Percentiles rank a stretch among this genome's conserved stretches.
Evolutionary conservation across 2,329 filamentous ascomycete species (phyloP).

Genomic region (Curvularia hawaiiensis): DNA sequence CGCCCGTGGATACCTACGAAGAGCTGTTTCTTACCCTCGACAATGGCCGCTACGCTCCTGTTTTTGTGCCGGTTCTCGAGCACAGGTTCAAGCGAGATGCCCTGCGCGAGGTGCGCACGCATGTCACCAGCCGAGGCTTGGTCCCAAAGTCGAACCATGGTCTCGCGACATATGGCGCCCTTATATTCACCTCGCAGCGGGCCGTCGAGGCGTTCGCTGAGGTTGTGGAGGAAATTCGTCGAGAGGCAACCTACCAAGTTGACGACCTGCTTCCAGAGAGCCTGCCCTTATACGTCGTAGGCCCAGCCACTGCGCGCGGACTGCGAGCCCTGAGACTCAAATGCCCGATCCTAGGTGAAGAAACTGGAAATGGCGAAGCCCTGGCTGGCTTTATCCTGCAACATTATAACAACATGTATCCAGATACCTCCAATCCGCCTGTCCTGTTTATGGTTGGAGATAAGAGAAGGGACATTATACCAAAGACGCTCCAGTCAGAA

Average conservation of each 20-base stretch:
- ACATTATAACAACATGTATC: slow-evolving; percentile 66
- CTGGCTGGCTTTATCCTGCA: slow-evolving; percentile 78
- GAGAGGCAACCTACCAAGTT: slow-evolving; percentile 31
- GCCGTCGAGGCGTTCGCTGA: slow-evolving; percentile 78
- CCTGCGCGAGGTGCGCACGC: slow-evolving; percentile 57
- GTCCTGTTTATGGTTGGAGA: slow-evolving; percentile 91
- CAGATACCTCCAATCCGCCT: slow-evolving; percentile 57
- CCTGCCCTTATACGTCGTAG: slow-evolving; percentile 77
- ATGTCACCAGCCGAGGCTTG: slow-evolving; percentile 56
- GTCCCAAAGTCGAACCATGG: slow-evolving; percentile 23
- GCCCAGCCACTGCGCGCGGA: slow-evolving; percentile 78
- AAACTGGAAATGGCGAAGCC: slow-evolving; percentile 83
- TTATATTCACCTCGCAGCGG: slow-evolving; percentile 83
- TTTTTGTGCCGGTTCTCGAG: slow-evolving; percentile 78
- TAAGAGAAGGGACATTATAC: slow-evolving; percentile 87
- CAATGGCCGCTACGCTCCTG: slow-evolving; percentile 61
- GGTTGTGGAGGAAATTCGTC: slow-evolving; percentile 62
- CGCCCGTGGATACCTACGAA: slow-evolving; percentile 73
- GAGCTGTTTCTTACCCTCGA: slow-evolving; percentile 63
- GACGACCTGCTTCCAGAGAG: slow-evolving; percentile 51
- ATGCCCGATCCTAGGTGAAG: slow-evolving; percentile 72
- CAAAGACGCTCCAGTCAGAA: slow-evolving; percentile 72
- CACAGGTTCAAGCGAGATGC: slow-evolving; percentile 69
- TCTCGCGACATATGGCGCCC: slow-evolving; percentile 66
- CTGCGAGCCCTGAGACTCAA: slow-evolving; percentile 60